These are phyloP conservation scores for Pulveroboletus sp. DNA, from an alignment of 768 basidiomycete species.

Conservation along the genomic window DNA sequence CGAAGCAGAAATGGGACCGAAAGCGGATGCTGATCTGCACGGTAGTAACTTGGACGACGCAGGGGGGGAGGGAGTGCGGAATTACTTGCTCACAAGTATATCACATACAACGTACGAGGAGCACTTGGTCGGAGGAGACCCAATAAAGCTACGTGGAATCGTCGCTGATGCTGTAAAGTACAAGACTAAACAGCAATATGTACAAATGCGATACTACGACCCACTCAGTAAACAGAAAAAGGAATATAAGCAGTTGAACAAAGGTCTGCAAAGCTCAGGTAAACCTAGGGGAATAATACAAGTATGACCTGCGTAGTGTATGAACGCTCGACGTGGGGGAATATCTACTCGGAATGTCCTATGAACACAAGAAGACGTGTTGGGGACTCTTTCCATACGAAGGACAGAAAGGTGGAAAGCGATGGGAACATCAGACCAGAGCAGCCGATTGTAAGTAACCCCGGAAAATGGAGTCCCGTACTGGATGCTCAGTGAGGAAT, in stretches of 20 bases:
- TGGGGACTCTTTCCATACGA: not conserved
- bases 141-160: slow-evolving; percentile 12
- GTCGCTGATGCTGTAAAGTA: not conserved
- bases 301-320: slow-evolving; percentile 3
- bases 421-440: slow-evolving; percentile 43
- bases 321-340: not conserved
- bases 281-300: not conserved
- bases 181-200: slow-evolving; percentile 13
- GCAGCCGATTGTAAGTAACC: slow-evolving; percentile 71
- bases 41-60: not conserved
- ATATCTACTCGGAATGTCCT: not conserved
- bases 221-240: not conserved
- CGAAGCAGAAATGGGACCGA: not conserved
- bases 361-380: slow-evolving; percentile 8
- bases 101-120: slow-evolving; percentile 6
- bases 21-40: not conserved
- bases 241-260: slow-evolving; percentile 5
- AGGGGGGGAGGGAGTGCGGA: not conserved
- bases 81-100: not conserved
- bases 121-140: slow-evolving; percentile 21
- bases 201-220: slow-evolving; percentile 2
- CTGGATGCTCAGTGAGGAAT: slow-evolving; percentile 31
- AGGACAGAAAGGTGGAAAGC: not conserved
- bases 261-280: not conserved
- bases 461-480: slow-evolving; percentile 72